These are phyloP conservation scores for Hamigera avellanea DNA, from an alignment of 495 filamentous ascomycete species.

Conservation along the genomic window DNA sequence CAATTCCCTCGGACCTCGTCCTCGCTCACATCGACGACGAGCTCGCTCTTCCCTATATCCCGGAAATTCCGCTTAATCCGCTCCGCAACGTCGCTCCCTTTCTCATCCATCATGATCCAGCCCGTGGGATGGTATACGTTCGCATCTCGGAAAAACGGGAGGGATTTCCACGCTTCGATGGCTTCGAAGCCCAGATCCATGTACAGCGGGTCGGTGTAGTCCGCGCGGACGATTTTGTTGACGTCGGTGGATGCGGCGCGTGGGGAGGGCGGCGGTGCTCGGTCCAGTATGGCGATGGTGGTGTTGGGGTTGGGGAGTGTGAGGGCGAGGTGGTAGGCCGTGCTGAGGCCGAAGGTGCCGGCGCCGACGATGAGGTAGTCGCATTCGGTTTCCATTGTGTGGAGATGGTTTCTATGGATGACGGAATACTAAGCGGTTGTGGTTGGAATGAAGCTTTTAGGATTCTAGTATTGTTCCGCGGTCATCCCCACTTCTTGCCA, in stretches of 20 bases:
- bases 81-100: conserved; percentile 14
- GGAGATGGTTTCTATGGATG: too few relatives aligned
- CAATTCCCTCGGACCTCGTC: conserved; percentile 17
- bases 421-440: too few relatives aligned
- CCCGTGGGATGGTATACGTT: conserved; percentile 20
- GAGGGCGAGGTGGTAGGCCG: conserved; percentile 29
- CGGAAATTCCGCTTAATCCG: conserved; percentile 23
- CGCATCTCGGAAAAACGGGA: conserved; percentile 12
- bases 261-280: conserved; percentile 14
- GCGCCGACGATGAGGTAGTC: conserved; percentile 32
- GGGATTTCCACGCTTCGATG: conserved; percentile 15
- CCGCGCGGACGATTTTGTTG: conserved; percentile 25
- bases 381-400: too few relatives aligned
- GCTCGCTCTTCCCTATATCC: conserved; percentile 7
- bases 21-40: conserved; percentile 13
- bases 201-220: conserved; percentile 23
- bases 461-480: too few relatives aligned
- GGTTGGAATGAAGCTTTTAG: too few relatives aligned
- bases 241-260: conserved; percentile 20
- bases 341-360: conserved; percentile 32
- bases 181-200: conserved; percentile 20
- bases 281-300: conserved; percentile 23
- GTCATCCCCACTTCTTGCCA: too few relatives aligned
- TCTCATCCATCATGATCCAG: conserved; percentile 25
- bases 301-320: conserved; percentile 10